phyloP scores from a whole-genome alignment of 2,329 filamentous ascomycete genomes.

The Calonectria leucothoes region DNA sequence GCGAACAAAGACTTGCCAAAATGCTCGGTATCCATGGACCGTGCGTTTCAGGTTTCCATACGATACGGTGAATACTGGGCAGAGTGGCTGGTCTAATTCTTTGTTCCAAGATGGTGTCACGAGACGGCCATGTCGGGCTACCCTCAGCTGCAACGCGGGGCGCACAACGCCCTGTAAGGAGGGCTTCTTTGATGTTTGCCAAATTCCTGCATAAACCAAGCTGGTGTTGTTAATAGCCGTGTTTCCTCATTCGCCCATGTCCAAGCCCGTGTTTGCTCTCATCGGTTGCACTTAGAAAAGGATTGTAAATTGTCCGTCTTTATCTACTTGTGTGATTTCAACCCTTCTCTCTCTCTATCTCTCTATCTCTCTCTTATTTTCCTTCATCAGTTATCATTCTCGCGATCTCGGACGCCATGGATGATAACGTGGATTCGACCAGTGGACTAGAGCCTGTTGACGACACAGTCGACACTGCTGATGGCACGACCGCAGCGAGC shows the following conservation, averaged over 20 bases:
- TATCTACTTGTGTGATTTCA: background rate
- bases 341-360: background rate
- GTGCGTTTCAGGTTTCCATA: background rate
- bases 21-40: background rate
- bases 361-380: background rate
- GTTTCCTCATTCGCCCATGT: background rate
- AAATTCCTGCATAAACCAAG: background rate
- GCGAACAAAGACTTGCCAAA: background rate
- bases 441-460: background rate
- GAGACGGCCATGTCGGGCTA: slow-evolving; percentile 8
- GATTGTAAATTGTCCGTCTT: background rate
- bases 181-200: background rate
- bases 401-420: slow-evolving; percentile 23
- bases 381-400: background rate
- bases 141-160: slow-evolving; percentile 3
- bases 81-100: slow-evolving; percentile 27
- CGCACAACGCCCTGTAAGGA: slow-evolving; percentile 19
- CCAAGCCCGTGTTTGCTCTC: background rate
- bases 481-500: background rate
- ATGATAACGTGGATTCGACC: background rate
- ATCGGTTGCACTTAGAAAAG: background rate
- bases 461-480: background rate
- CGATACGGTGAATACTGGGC: background rate
- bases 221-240: slow-evolving; percentile 6
- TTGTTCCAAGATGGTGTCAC: slow-evolving; percentile 34